Conservation (phyloP, 148 eudicot genomes). For the Vaccinium corymbosum region DNA sequence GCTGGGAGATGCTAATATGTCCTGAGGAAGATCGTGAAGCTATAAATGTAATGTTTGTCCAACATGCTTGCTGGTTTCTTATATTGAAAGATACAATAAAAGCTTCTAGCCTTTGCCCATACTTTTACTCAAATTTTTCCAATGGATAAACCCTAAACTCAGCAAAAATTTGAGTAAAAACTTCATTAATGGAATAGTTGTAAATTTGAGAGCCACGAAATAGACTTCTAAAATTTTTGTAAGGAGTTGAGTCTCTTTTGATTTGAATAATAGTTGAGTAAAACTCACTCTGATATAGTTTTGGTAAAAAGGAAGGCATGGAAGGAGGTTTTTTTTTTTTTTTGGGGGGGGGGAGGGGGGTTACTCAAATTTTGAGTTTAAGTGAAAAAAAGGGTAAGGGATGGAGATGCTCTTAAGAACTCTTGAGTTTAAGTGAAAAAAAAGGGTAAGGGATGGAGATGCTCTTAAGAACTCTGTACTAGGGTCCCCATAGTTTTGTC, state of each 20-base stretch:
- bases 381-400: background rate
- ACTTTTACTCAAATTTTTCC: background rate
- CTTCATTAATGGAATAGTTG: background rate
- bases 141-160: background rate
- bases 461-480: background rate
- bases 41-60: background rate
- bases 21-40: background rate
- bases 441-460: background rate
- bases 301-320: background rate
- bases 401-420: background rate
- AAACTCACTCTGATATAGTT: background rate
- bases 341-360: background rate
- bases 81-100: background rate
- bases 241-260: background rate
- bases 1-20: background rate
- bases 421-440: background rate
- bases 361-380: background rate
- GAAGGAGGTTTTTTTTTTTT: too few species aligned
- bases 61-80: background rate
- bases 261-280: background rate
- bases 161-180: background rate
- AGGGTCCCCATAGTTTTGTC: background rate
- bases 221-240: background rate
- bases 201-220: background rate
- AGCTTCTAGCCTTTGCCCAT: background rate